Evolutionary conservation across 352 stramenopile species (phyloP), one percentile per base, ranked within the genome.

Genomic region (Phytophthora meadii): DNA sequence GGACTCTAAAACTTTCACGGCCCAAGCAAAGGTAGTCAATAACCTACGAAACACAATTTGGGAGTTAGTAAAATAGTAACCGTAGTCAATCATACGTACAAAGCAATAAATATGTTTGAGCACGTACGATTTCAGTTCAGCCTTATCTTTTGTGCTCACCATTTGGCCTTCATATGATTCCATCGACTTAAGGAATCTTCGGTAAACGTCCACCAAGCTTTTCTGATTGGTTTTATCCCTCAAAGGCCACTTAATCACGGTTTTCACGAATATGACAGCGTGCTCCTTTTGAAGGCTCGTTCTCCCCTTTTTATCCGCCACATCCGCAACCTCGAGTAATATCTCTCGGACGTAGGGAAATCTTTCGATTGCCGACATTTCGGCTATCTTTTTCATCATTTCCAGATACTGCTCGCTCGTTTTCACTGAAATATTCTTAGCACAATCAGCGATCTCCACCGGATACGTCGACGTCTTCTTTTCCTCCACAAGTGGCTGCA

Each of bases 201-300:
- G n/a, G 42, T 48, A 48, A 7, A 30, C 19, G 15, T 30, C 42
- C n/a, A 48, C 6, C n/a, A 48, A 48, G 42, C 42, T 30, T 48
- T 25, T 28, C 12, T 48, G 42, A 30, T 27, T 19, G 19, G 19
- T 48, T 15, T 48, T 14, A 30, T 48, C 42, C n/a, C 42, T 17
- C 5, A n/a, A 28, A 47, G 41, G 41, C 41, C 41, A 47, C 12
- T 28, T 2, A 15, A 14, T 22, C 15, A 47, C 41, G 0, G 4
- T 28, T 7, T 24, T 47, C 41, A 47, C 27, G 17, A 47, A 28
- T 15, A 17, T 24, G 4, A 47, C 17, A 14, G 41, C 41, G 2
- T 47, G n/a, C 10, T 27, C n/a, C 27, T 47, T 17, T 8, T 24
- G 15, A 3, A 47, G n/a, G 14, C 17, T 28, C 5, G 41, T 27